These are phyloP conservation scores for Fusarium dimerum DNA, from an alignment of 2,329 filamentous ascomycete genomes.

Conservation along the genomic window DNA sequence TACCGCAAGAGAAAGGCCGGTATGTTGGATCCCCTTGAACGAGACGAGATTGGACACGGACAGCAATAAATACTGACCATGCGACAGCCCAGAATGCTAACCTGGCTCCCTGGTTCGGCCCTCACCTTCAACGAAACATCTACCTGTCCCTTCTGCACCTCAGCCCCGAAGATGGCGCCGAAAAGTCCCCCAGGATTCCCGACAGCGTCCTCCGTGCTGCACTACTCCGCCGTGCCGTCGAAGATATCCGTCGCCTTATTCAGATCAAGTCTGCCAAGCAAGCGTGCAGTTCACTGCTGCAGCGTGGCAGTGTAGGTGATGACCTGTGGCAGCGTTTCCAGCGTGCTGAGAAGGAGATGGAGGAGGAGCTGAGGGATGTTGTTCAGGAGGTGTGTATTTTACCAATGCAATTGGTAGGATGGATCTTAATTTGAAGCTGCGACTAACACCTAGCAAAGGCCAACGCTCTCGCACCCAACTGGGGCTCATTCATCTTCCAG, in stretches of 20 bases:
- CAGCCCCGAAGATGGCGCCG: slow-evolving; percentile 59
- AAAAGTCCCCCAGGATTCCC: slow-evolving; percentile 71
- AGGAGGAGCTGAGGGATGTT: slow-evolving; percentile 92
- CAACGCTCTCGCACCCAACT: slow-evolving; percentile 83
- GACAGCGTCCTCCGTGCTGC: slow-evolving; percentile 87
- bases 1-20: slow-evolving; percentile 90
- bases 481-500: slow-evolving; percentile 96
- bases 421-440: not conserved
- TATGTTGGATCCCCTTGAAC: slow-evolving; percentile 34
- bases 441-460: slow-evolving; percentile 57
- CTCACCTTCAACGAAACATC: slow-evolving; percentile 88
- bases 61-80: not conserved
- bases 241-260: slow-evolving; percentile 91
- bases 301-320: slow-evolving; percentile 91
- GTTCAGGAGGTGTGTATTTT: slow-evolving; percentile 71
- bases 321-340: slow-evolving; percentile 93
- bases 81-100: slow-evolving; percentile 71
- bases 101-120: slow-evolving; percentile 91
- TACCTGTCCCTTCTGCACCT: slow-evolving; percentile 92
- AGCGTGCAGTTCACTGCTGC: slow-evolving; percentile 78
- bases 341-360: slow-evolving; percentile 95
- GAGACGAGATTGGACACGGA: no score
- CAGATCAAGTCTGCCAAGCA: slow-evolving; percentile 87
- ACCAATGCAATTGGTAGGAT: not conserved
- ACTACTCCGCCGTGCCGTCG: slow-evolving; percentile 82